Conservation (phyloP, 1,284 basidiomycete species). For the Ceratobasidium theobromae region DNA sequence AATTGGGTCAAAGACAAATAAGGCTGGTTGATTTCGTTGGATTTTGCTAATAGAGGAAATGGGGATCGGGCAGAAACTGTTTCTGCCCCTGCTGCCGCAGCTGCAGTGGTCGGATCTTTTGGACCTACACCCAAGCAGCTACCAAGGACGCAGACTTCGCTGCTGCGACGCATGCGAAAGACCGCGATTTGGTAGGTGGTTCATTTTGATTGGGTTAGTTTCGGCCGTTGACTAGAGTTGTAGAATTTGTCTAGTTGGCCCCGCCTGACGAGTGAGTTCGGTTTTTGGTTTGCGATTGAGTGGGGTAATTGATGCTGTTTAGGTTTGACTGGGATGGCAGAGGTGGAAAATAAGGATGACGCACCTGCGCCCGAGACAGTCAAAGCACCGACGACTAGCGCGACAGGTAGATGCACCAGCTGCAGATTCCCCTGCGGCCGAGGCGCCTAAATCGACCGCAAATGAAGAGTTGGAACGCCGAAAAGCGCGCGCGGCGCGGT, state of each 20-base stretch:
- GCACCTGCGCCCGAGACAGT: too few species aligned
- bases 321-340: slow-evolving; percentile 31
- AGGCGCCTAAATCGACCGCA: slow-evolving; percentile 31
- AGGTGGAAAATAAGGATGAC: too few species aligned
- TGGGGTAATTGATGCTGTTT: background rate
- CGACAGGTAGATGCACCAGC: too few species aligned
- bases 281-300: background rate
- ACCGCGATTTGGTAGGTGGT: slow-evolving; percentile 37
- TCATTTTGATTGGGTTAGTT: background rate
- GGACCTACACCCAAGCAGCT: background rate
- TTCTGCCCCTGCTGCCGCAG: slow-evolving; percentile 15
- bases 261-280: slow-evolving; percentile 24
- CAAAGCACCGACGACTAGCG: too few species aligned
- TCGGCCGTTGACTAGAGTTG: slow-evolving; percentile 47
- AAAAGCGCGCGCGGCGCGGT: slow-evolving; percentile 58
- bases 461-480: slow-evolving; percentile 25
- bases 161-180: background rate
- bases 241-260: slow-evolving; percentile 10
- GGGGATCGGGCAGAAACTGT: slow-evolving; percentile 26
- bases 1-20: slow-evolving; percentile 59
- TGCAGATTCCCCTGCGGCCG: too few species aligned
- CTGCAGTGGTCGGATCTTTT: background rate
- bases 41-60: slow-evolving; percentile 51
- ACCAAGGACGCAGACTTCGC: background rate
- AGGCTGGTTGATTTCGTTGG: slow-evolving; percentile 65